phyloP scores from a whole-genome alignment of 495 filamentous ascomycete species.

The Lentithecium fluviatile region DNA sequence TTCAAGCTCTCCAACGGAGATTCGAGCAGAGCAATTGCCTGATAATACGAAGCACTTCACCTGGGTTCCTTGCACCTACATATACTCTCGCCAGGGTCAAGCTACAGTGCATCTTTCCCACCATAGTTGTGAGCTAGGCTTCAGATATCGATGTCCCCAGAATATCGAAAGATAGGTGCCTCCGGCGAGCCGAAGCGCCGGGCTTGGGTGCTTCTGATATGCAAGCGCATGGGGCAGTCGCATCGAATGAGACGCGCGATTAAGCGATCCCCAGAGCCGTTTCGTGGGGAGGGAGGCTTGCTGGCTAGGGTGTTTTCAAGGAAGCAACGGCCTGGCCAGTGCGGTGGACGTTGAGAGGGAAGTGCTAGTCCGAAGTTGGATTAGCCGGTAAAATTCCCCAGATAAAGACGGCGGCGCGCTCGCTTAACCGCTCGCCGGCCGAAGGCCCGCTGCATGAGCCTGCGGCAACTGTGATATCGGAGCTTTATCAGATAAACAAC shows the following conservation, averaged over 20 bases:
- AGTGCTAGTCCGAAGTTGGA: neutral
- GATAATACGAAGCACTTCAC: neutral
- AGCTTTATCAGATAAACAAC: neutral
- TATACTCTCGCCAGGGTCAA: conserved; percentile 25
- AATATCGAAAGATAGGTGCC: conserved; percentile 25
- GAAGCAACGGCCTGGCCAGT: neutral
- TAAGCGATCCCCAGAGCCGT: conserved; percentile 13
- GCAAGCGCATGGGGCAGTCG: conserved; percentile 1
- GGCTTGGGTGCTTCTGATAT: neutral
- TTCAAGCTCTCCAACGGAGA: neutral
- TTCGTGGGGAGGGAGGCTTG: conserved; percentile 13
- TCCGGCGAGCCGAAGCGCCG: conserved; percentile 25
- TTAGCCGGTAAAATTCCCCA: neutral
- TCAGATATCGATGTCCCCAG: conserved; percentile 7
- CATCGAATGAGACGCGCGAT: neutral
- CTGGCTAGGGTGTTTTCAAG: neutral
- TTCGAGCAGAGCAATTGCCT: conserved; percentile 1
- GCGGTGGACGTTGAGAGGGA: neutral
- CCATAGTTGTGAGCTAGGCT: neutral
- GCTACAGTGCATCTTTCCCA: neutral
- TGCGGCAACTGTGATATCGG: conserved; percentile 2
- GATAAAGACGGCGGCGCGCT: neutral
- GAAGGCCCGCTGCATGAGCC: conserved; percentile 6
- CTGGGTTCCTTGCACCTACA: conserved; percentile 34
- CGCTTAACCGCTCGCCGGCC: conserved; percentile 4